Evolutionary conservation across 1,284 basidiomycete genomes (phyloP).

Genomic region (Gomphus sp.): DNA sequence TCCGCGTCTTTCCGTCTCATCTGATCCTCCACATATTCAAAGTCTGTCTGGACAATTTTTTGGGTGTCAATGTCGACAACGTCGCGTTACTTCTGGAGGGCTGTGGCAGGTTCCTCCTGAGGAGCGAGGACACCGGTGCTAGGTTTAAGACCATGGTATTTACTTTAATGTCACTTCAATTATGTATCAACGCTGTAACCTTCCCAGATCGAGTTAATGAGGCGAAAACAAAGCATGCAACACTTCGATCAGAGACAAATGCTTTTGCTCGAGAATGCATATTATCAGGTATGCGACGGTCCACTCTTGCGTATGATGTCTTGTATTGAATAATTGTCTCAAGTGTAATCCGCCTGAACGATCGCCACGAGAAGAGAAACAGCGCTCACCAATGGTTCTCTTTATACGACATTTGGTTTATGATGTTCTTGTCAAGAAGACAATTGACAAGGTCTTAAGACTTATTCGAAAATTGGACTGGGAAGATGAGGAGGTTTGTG

Average conservation of each 20-base stretch:
- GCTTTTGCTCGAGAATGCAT: constrained; percentile 93
- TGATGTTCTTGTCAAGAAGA: constrained; percentile 84
- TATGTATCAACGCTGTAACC: background rate
- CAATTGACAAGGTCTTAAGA: constrained; percentile 88
- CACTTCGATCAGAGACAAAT: constrained; percentile 89
- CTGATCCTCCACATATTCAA: constrained; percentile 94
- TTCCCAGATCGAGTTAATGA: constrained; percentile 81
- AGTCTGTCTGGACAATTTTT: constrained; percentile 94
- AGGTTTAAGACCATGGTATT: constrained; percentile 68
- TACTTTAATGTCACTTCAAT: background rate
- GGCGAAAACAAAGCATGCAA: constrained; percentile 86
- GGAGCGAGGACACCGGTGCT: constrained; percentile 81
- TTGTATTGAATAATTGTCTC: constrained; percentile 8
- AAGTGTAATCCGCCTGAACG: constrained; percentile 97
- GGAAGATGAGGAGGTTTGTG: constrained; percentile 58
- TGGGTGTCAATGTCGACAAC: constrained; percentile 88
- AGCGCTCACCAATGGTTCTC: constrained; percentile 81
- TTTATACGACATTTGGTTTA: constrained; percentile 93
- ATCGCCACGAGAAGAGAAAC: constrained; percentile 74
- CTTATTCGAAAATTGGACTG: constrained; percentile 91
- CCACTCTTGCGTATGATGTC: background rate
- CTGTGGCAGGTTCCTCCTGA: constrained; percentile 87
- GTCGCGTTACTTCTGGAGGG: constrained; percentile 87
- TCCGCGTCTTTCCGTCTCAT: constrained; percentile 87
- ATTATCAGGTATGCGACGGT: constrained; percentile 69